phyloP scores from a whole-genome alignment of 2,329 filamentous ascomycete genomes.

The Aschersonia sp. region DNA sequence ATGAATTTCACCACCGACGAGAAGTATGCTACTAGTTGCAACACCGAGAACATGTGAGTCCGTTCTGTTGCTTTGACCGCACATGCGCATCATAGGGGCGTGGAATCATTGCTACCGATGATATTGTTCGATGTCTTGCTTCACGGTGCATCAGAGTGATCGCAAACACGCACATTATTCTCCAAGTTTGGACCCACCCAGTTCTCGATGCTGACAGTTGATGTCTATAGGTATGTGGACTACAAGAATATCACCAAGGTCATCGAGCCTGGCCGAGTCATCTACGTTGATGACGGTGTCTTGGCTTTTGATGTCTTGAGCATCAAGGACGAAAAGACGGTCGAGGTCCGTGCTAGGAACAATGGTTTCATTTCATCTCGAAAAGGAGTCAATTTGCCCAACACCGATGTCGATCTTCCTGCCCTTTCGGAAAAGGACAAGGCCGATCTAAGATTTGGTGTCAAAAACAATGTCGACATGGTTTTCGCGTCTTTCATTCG shows the following conservation, averaged over 20 bases:
- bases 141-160: too few relatives aligned
- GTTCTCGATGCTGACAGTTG: too few relatives aligned
- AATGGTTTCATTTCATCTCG: constrained; percentile 97
- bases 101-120: background rate
- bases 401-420: constrained; percentile 96
- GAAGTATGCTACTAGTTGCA: constrained; percentile 68
- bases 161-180: too few relatives aligned
- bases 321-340: constrained; percentile 76
- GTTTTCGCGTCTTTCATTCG: constrained; percentile 98
- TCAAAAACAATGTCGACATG: constrained; percentile 99
- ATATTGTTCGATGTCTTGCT: background rate
- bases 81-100: too few relatives aligned
- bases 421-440: constrained; percentile 98
- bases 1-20: constrained; percentile 97
- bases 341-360: constrained; percentile 81
- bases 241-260: constrained; percentile 99
- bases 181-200: too few relatives aligned
- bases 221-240: constrained; percentile 64
- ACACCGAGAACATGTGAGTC: constrained; percentile 84
- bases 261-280: constrained; percentile 76
- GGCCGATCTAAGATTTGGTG: constrained; percentile 82
- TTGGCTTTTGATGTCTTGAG: constrained; percentile 89
- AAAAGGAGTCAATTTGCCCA: constrained; percentile 98
- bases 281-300: constrained; percentile 98
- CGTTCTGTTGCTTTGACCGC: too few relatives aligned